phyloP scores from a whole-genome alignment of 2,329 filamentous ascomycete species.

The Madurella mycetomatis region DNA sequence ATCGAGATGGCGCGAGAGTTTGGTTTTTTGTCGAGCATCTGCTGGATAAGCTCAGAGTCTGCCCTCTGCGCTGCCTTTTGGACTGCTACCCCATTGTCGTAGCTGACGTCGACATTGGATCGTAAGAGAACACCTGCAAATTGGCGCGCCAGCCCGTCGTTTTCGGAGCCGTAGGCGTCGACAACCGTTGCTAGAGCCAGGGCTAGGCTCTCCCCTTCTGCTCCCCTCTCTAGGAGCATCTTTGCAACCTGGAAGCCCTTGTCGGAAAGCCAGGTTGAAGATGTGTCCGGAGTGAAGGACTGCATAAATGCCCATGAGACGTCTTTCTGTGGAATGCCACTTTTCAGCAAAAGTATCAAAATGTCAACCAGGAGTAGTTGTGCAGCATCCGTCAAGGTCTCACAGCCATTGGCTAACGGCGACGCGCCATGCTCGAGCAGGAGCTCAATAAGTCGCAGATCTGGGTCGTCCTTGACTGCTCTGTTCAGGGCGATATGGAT shows the following conservation, averaged over 20 bases:
- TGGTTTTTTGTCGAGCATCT: slow-evolving; percentile 48
- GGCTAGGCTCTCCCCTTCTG: slow-evolving; percentile 42
- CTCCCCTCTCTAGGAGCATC: slow-evolving; percentile 47
- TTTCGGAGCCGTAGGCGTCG: slow-evolving; percentile 37
- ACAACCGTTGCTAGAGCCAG: slow-evolving; percentile 45
- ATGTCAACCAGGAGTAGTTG: slow-evolving; percentile 36
- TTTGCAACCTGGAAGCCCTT: slow-evolving; percentile 44
- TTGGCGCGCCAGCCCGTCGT: slow-evolving; percentile 37
- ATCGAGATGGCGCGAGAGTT: slow-evolving; percentile 46
- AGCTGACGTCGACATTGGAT: slow-evolving; percentile 44
- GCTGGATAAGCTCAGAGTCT: slow-evolving; percentile 45
- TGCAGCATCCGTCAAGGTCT: slow-evolving; percentile 48
- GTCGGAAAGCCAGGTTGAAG: slow-evolving; percentile 43
- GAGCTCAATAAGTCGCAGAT: slow-evolving; percentile 44
- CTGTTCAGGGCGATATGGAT: slow-evolving; percentile 48
- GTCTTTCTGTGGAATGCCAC: slow-evolving; percentile 39
- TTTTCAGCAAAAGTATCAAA: slow-evolving; percentile 41
- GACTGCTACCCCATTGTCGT: slow-evolving; percentile 49
- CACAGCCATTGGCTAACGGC: slow-evolving; percentile 47
- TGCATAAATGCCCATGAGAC: slow-evolving; percentile 43
- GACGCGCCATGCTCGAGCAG: slow-evolving; percentile 50
- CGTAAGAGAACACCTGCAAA: slow-evolving; percentile 44
- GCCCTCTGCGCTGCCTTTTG: slow-evolving; percentile 50
- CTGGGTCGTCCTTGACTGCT: slow-evolving; percentile 48
- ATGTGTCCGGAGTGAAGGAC: slow-evolving; percentile 40